Base-by-base conservation (phyloP, 805 yeast genomes). In the Danielozyma ontarioensis region DNA sequence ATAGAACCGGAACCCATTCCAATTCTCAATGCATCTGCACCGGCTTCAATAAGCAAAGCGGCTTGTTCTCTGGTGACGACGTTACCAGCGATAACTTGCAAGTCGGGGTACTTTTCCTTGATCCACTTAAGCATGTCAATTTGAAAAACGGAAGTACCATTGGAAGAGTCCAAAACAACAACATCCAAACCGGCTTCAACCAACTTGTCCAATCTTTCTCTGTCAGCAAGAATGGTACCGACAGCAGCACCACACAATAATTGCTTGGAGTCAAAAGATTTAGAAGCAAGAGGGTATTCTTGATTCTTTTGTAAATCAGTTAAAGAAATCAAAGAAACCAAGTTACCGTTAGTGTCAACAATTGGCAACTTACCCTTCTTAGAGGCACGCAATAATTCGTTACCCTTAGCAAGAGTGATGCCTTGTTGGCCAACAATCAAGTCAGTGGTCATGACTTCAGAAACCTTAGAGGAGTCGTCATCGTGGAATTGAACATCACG, bases 1-100 rank as follows among this genome's bases (percentile, higher is more conserved):
- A 94, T 94, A 42, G 97, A 87, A 55, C 98, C 98, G 22, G 97
- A 86, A 59, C 98, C 98, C 98, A 93, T 93, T 71, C 98, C 98
- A 50, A 93, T 90, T 77, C 97, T 87, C 55, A 93, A 74, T 62
- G 89, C 97, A 63, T 93, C 98, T 34, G 95, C 96, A 68, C 98
- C 98, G 33, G 95, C 96, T 52, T 75, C 82, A 39, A 53, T 90
- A 57, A 93, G 76, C 56, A 78, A 74, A 41, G 98, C 98, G 49
- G 98, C 97, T 74, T 93, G 98, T 66, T 90, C 98, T 66, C 98
- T 83, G 48, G 97, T 89, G 41, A 89, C 97, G 55, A 93, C 98
- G 61, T 93, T 93, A 75, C 98, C 98, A 41, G 94, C 98, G 66
- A 93, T 80, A 46, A 93, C 85, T 67, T 93, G 78, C 53, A 93